phyloP scores from a whole-genome alignment of 1,139 yeast genomes.

The Yamadazyma epiphylla region DNA sequence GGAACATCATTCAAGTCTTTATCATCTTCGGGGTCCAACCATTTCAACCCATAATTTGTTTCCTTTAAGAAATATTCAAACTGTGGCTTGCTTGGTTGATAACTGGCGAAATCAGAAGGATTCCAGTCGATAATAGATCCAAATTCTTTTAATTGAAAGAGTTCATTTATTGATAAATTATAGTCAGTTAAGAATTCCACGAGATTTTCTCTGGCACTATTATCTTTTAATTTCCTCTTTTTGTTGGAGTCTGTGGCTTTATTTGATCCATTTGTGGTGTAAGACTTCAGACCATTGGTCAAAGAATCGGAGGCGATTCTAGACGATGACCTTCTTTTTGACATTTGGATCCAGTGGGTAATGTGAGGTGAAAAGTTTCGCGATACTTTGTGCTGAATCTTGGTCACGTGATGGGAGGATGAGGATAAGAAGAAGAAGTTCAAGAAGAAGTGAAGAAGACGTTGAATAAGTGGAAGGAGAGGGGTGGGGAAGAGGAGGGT shows the following conservation, averaged over 20 bases:
- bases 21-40: slow-evolving; percentile 28
- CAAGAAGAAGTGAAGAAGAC: no score
- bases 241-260: slow-evolving; percentile 3
- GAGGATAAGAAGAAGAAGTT: no score
- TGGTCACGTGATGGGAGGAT: no score
- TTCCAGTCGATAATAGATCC: slow-evolving; percentile 59
- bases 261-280: background rate
- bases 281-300: background rate
- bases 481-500: no score
- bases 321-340: slow-evolving; percentile 11
- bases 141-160: slow-evolving; percentile 58
- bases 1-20: slow-evolving; percentile 33
- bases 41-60: slow-evolving; percentile 24
- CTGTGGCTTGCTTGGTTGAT: slow-evolving; percentile 27
- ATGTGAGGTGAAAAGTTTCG: background rate
- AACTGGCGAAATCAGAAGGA: slow-evolving; percentile 43
- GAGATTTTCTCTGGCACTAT: slow-evolving; percentile 19
- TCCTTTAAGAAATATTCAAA: slow-evolving; percentile 31
- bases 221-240: slow-evolving; percentile 9
- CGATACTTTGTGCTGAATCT: no score
- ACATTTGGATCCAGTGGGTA: background rate
- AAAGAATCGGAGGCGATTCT: slow-evolving; percentile 4
- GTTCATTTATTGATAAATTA: slow-evolving; percentile 43
- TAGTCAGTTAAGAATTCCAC: slow-evolving; percentile 40
- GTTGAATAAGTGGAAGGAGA: no score